A percentile compares a stretch with the other conserved stretches of the same genome.
These are phyloP conservation scores for Thelonectria blattea DNA, from an alignment of 2,329 filamentous ascomycete genomes.

Conservation along the genomic window DNA sequence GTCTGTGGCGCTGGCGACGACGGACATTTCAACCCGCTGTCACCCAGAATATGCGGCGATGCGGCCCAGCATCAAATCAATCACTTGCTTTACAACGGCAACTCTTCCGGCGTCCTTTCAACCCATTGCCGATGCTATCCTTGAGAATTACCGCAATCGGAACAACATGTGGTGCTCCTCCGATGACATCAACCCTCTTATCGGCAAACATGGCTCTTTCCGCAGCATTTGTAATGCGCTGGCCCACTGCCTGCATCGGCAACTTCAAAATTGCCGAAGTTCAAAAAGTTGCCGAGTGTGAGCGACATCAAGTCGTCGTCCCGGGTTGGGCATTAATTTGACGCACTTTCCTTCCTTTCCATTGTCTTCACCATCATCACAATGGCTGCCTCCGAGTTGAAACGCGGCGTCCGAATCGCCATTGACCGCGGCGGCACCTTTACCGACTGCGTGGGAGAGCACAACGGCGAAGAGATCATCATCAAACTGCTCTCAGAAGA, in stretches of 20 bases:
- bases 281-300: not conserved
- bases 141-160: conserved; percentile 9
- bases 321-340: not conserved
- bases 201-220: conserved; percentile 9
- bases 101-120: no score
- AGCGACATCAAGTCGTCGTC: not conserved
- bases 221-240: conserved; percentile 21
- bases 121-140: no score
- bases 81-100: no score
- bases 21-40: no score
- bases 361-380: conserved; percentile 20
- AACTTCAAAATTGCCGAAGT: not conserved
- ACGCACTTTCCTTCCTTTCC: not conserved
- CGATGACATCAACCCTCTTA: conserved; percentile 22
- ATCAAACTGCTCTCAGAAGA: conserved; percentile 92
- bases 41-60: no score
- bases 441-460: conserved; percentile 88
- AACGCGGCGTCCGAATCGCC: conserved; percentile 74
- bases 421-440: conserved; percentile 88
- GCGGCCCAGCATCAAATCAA: no score
- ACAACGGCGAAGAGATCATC: conserved; percentile 77
- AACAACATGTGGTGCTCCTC: conserved; percentile 12
- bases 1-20: no score
- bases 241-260: conserved; percentile 13
- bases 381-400: conserved; percentile 46